Percentiles rank a stretch among this genome's conserved stretches.
Conservation (phyloP, 768 basidiomycete species). For the Cystofilobasidium bisporidii region DNA sequence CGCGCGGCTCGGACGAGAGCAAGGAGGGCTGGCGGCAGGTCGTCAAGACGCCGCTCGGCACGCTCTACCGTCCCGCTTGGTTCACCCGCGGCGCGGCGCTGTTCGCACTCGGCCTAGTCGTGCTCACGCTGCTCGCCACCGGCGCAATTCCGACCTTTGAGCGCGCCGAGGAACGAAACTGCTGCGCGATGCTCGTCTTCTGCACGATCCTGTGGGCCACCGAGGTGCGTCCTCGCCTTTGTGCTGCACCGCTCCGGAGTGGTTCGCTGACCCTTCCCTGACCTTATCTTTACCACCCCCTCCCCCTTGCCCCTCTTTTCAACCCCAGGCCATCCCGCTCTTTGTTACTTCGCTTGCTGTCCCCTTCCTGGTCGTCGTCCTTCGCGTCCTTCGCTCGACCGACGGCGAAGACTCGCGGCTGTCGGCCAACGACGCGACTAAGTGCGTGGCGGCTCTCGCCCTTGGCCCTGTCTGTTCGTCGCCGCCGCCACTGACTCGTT, state of each 20-base stretch:
- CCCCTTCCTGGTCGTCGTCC: conserved; percentile 74
- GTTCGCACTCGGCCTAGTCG: conserved; percentile 52
- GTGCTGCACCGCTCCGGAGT: neutral
- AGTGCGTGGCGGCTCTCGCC: conserved; percentile 45
- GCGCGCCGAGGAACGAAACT: conserved; percentile 66
- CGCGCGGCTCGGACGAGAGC: conserved; percentile 38
- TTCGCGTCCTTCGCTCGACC: conserved; percentile 61
- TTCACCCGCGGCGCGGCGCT: conserved; percentile 57
- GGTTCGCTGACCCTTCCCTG: no score
- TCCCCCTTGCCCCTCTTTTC: neutral
- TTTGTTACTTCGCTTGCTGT: conserved; percentile 93
- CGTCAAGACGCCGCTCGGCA: conserved; percentile 58
- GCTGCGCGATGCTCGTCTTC: conserved; percentile 78
- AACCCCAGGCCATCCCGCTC: conserved; percentile 73
- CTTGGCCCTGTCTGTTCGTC: conserved; percentile 12
- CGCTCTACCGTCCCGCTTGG: conserved; percentile 45
- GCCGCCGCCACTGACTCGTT: neutral
- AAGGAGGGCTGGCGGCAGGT: conserved; percentile 44
- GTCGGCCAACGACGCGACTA: conserved; percentile 61
- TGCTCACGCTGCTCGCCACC: conserved; percentile 54
- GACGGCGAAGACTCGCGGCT: conserved; percentile 49
- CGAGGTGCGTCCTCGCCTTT: conserved; percentile 52
- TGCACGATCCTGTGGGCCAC: conserved; percentile 93
- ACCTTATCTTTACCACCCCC: no score
- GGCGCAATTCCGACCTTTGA: conserved; percentile 44